These are phyloP conservation scores for Starmerella riodocensis DNA, from an alignment of 805 yeast genomes.

Conservation along the genomic window DNA sequence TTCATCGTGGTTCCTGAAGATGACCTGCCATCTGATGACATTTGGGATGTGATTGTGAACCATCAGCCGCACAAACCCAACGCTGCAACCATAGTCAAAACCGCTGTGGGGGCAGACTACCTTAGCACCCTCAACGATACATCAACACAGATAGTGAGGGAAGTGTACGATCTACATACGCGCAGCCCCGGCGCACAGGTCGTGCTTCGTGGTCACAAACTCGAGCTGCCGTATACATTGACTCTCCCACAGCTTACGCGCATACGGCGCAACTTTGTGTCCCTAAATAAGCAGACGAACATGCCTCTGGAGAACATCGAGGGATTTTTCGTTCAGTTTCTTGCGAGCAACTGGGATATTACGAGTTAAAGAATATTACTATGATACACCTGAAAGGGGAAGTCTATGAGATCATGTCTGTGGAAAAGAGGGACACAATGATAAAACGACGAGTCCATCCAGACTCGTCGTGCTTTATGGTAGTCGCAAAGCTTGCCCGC, in stretches of 20 bases:
- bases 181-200: constrained; percentile 30
- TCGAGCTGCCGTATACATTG: constrained; percentile 54
- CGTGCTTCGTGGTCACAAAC: constrained; percentile 30
- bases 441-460: background rate
- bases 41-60: constrained; percentile 38
- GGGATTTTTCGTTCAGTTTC: constrained; percentile 63
- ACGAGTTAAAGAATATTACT: constrained; percentile 6
- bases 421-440: background rate
- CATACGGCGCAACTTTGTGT: constrained; percentile 68
- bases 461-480: too few species aligned
- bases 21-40: constrained; percentile 45
- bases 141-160: constrained; percentile 52
- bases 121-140: constrained; percentile 62
- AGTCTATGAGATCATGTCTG: too few species aligned
- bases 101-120: constrained; percentile 64
- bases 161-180: constrained; percentile 51
- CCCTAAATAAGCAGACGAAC: constrained; percentile 64
- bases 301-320: constrained; percentile 56
- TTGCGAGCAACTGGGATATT: constrained; percentile 45
- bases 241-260: constrained; percentile 72
- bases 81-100: constrained; percentile 69
- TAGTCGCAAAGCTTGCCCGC: too few species aligned
- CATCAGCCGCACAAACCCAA: constrained; percentile 57
- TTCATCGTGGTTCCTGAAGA: constrained; percentile 50
- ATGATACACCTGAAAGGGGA: too few species aligned